Evolutionary conservation across 371 early-diverging fungal genomes (phyloP).

Genomic region (Basidiobolus heterosporus): DNA sequence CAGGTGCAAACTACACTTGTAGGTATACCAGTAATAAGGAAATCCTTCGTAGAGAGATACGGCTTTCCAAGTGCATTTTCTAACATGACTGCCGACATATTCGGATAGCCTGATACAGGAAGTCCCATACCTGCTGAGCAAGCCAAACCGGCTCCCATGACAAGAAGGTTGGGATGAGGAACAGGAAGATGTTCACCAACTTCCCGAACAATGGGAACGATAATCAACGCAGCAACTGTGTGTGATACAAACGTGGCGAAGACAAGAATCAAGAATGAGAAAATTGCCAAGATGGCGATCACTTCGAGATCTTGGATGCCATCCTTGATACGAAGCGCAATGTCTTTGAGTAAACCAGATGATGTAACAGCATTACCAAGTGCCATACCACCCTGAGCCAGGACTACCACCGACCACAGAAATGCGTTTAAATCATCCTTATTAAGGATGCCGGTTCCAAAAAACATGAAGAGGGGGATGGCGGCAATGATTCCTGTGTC

Average conservation of each 20-base stretch:
- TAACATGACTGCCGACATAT: slow-evolving; percentile 87
- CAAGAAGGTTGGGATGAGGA: slow-evolving; percentile 74
- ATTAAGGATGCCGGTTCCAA: slow-evolving; percentile 68
- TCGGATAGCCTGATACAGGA: slow-evolving; percentile 88
- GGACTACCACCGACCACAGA: slow-evolving; percentile 82
- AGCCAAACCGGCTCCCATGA: slow-evolving; percentile 70
- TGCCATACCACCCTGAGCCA: slow-evolving; percentile 88
- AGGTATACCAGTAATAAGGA: slow-evolving; percentile 68
- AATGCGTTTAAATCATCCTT: slow-evolving; percentile 92
- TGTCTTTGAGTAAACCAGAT: slow-evolving; percentile 60
- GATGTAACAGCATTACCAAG: slow-evolving; percentile 83
- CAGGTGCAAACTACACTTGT: slow-evolving; percentile 49
- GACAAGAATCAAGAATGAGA: slow-evolving; percentile 46
- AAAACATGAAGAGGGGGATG: slow-evolving; percentile 81
- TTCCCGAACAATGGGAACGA: slow-evolving; percentile 61
- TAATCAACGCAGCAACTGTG: slow-evolving; percentile 80
- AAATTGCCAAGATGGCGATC: slow-evolving; percentile 47
- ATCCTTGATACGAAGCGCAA: slow-evolving; percentile 47
- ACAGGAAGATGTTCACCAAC: slow-evolving; percentile 54
- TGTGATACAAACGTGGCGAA: slow-evolving; percentile 88
- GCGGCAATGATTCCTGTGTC: slow-evolving; percentile 87
- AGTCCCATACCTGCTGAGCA: slow-evolving; percentile 84
- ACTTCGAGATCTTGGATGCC: slow-evolving; percentile 42
- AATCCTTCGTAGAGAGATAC: slow-evolving; percentile 69
- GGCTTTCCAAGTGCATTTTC: slow-evolving; percentile 82